Evolutionary conservation across 352 stramenopile species (phyloP).

Genomic region (Phytophthora nicotianae): DNA sequence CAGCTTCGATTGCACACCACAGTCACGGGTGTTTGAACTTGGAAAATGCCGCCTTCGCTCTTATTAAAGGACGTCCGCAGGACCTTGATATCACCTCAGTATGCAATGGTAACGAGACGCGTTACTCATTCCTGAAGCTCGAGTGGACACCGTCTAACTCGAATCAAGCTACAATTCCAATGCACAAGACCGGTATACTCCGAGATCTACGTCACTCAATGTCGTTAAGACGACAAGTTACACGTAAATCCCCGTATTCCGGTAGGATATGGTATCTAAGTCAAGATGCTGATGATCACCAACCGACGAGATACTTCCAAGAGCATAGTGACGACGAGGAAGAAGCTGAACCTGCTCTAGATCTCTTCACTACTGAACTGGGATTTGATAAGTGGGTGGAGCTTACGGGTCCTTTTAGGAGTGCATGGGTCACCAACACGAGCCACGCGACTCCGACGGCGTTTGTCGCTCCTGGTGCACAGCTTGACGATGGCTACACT

Average conservation of each 20-base stretch:
- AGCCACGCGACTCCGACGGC: constrained; percentile 53
- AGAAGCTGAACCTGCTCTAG: constrained; percentile 10
- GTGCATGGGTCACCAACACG: constrained; percentile 70
- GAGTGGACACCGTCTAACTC: constrained; percentile 74
- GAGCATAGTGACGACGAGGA: constrained; percentile 15
- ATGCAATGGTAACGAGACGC: constrained; percentile 40
- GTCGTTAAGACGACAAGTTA: constrained; percentile 42
- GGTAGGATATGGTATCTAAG: constrained; percentile 40
- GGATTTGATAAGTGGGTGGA: constrained; percentile 48
- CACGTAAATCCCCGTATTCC: constrained; percentile 37
- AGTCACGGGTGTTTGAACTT: constrained; percentile 31
- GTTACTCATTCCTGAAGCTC: constrained; percentile 73
- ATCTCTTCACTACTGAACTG: constrained; percentile 25
- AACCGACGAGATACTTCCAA: constrained; percentile 38
- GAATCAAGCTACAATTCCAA: constrained; percentile 41
- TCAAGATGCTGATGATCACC: constrained; percentile 18
- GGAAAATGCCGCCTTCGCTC: constrained; percentile 48
- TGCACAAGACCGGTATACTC: constrained; percentile 54
- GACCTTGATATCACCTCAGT: constrained; percentile 63
- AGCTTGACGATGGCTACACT: constrained; percentile 67
- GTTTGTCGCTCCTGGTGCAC: constrained; percentile 46
- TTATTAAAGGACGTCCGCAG: constrained; percentile 55
- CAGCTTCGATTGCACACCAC: constrained; percentile 50
- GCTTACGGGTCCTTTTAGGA: constrained; percentile 48
- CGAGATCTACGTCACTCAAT: constrained; percentile 59